Percentiles rank a stretch among this genome's conserved stretches.
phyloP scores from a whole-genome alignment of 2,329 filamentous ascomycete genomes.

The Scedosporium aurantiacum region DNA sequence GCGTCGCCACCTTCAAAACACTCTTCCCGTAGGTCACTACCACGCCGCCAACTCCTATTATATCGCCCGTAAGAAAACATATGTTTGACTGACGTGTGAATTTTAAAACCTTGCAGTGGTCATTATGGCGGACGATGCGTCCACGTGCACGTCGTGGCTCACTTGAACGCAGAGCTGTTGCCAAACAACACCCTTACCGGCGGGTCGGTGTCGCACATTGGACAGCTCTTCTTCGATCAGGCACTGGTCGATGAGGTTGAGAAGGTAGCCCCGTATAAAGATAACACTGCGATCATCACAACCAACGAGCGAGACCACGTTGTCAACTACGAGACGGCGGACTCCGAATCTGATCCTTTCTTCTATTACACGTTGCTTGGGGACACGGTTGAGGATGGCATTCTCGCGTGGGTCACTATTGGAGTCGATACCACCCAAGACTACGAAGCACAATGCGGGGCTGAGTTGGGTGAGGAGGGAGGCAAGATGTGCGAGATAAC shows the following conservation, averaged over 20 bases:
- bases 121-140: conserved; percentile 28
- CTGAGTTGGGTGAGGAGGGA: conserved; percentile 19
- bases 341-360: conserved; percentile 42
- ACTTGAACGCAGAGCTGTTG: conserved; percentile 22
- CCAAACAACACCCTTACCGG: conserved; percentile 40
- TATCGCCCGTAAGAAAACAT: conserved; percentile 10
- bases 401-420: conserved; percentile 42
- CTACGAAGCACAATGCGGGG: conserved; percentile 16
- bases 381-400: conserved; percentile 35
- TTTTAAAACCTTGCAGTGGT: conserved; percentile 13
- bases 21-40: conserved; percentile 21
- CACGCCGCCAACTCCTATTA: not conserved
- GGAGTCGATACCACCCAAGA: conserved; percentile 29
- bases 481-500: conserved; percentile 15
- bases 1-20: conserved; percentile 28
- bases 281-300: conserved; percentile 32
- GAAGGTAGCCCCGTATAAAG: conserved; percentile 29
- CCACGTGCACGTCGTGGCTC: conserved; percentile 28
- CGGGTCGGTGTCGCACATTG: conserved; percentile 42
- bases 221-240: conserved; percentile 53
- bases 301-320: conserved; percentile 40
- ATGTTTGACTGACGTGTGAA: not conserved
- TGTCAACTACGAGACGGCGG: conserved; percentile 32
- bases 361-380: conserved; percentile 47
- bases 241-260: conserved; percentile 38